A percentile compares a stretch with the other conserved stretches of the same genome.
Evolutionary conservation across 75 land plant genomes (phyloP).

Genomic region (Pseudotsuga menziesii): DNA sequence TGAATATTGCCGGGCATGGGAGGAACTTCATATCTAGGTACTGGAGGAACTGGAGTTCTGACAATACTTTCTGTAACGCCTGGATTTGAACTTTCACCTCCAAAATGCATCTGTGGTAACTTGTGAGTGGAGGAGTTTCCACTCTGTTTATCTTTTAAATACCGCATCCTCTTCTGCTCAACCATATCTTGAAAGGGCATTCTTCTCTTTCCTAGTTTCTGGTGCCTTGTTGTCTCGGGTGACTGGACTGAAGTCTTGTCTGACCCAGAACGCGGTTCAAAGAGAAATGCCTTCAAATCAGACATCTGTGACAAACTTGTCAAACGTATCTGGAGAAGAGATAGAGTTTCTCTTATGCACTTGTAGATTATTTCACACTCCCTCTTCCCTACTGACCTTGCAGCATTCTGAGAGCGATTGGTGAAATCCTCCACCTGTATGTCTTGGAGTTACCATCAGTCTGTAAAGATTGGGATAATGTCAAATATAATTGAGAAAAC

Average conservation of each 20-base stretch:
- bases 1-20: not conserved
- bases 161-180: not conserved
- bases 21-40: not conserved
- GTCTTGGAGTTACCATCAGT: not conserved
- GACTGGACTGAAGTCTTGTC: not conserved
- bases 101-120: not conserved
- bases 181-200: not conserved
- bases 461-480: not conserved
- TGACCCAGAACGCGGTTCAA: slow-evolving; percentile 8
- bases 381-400: slow-evolving; percentile 30
- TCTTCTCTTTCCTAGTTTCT: slow-evolving; percentile 2
- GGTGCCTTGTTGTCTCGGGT: not conserved
- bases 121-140: not conserved
- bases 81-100: not conserved
- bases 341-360: slow-evolving; percentile 22
- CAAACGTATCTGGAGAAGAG: not conserved
- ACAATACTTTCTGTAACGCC: not conserved
- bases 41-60: not conserved
- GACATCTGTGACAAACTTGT: slow-evolving; percentile 13
- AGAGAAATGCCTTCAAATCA: slow-evolving; percentile 11
- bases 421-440: slow-evolving; percentile 61
- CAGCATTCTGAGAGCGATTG: slow-evolving; percentile 43
- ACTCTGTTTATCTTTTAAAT: not conserved
- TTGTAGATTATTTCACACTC: slow-evolving; percentile 36
- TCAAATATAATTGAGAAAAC: not conserved